These are phyloP conservation scores for Cystofilobasidium bisporidii DNA, from an alignment of 768 basidiomycete species.

Conservation along the genomic window DNA sequence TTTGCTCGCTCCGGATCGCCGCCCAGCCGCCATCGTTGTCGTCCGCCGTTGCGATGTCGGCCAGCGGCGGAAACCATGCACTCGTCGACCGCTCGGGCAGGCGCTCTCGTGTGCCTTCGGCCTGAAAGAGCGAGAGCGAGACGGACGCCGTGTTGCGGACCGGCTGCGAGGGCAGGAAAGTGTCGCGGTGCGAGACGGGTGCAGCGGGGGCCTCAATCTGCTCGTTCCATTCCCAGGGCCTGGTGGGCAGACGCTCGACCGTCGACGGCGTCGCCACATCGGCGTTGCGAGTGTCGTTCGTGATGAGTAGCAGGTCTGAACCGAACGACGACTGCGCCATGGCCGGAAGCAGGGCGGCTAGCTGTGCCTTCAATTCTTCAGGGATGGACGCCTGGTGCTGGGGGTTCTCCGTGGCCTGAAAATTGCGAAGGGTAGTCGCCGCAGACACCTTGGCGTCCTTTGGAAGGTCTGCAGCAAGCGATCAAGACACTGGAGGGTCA, in stretches of 20 bases:
- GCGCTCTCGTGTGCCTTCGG: constrained; percentile 19
- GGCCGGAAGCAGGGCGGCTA: constrained; percentile 11
- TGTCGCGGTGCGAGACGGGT: constrained; percentile 5
- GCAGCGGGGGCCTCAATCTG: constrained; percentile 12
- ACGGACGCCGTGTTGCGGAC: constrained; percentile 13
- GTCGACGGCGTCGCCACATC: background rate
- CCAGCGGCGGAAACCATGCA: background rate
- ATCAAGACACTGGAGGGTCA: background rate
- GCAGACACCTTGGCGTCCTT: constrained; percentile 7
- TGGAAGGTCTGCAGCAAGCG: constrained; percentile 9
- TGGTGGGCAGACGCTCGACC: background rate
- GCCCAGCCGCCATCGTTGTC: constrained; percentile 3
- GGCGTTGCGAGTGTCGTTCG: background rate
- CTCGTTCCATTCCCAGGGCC: constrained; percentile 25
- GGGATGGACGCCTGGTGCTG: constrained; percentile 7
- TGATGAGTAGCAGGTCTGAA: constrained; percentile 8
- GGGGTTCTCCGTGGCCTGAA: constrained; percentile 10
- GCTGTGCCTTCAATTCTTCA: constrained; percentile 8
- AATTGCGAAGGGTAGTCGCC: constrained; percentile 1
- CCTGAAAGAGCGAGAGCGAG: constrained; percentile 11
- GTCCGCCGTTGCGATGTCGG: background rate
- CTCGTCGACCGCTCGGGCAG: background rate
- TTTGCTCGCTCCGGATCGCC: constrained; percentile 10
- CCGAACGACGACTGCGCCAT: background rate
- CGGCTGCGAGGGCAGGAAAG: background rate